phyloP scores from a whole-genome alignment of 306 rosid species.

The Prunus mongolica region DNA sequence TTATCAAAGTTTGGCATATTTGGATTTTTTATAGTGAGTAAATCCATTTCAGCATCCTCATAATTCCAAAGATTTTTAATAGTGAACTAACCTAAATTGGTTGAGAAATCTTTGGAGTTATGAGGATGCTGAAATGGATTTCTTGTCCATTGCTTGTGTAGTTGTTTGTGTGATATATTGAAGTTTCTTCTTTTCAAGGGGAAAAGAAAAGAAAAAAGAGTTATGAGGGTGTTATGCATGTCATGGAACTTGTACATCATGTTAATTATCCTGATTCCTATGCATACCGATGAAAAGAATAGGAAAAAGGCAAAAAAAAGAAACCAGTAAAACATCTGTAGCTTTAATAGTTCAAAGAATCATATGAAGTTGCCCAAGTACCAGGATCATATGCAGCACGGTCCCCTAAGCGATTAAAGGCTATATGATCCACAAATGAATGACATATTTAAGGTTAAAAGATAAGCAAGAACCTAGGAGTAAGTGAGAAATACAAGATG shows the following conservation, averaged over 20 bases:
- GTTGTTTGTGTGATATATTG: not conserved
- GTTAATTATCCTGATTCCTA: not conserved
- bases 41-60: too few species aligned
- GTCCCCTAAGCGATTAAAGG: too few species aligned
- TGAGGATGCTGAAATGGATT: not conserved
- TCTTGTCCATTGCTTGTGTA: not conserved
- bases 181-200: not conserved
- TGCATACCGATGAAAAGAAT: not conserved
- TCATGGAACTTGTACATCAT: not conserved
- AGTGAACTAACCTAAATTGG: not conserved
- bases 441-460: too few species aligned
- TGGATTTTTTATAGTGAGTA: not conserved
- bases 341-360: not conserved
- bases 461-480: not conserved
- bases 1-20: not conserved
- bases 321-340: not conserved
- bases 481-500: not conserved
- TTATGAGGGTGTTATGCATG: not conserved
- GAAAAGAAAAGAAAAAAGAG: not conserved
- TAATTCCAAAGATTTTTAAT: not conserved
- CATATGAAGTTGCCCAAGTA: not conserved
- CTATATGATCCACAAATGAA: too few species aligned
- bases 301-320: not conserved
- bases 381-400: not conserved
- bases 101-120: not conserved